Evolutionary conservation across 2,329 filamentous ascomycete genomes (phyloP), one percentile per base, ranked within the genome.

Genomic region (Rasamsonia emersonii): DNA sequence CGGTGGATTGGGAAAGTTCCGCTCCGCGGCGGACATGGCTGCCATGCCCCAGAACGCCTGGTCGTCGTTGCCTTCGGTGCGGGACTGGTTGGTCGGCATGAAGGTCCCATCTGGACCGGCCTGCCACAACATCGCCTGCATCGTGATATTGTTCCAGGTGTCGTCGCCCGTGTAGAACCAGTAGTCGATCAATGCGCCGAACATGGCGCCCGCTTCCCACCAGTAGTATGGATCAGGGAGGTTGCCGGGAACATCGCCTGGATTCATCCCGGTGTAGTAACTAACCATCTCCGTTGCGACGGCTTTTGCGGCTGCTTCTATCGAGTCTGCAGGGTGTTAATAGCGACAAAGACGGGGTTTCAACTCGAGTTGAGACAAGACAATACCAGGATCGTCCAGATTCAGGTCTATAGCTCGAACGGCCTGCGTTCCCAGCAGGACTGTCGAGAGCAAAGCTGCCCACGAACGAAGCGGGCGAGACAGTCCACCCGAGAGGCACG

Each of bases 11-110:
- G 56, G 56, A 16, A 58, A 59, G 24, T 55, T 58, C 1, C 50
- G 37, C 32, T 76, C 72, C 8, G 71, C 71, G 2, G 72, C 72
- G 1, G 67, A 62, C 61, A 76, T 70, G 24, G 68, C 71, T 16
- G 67, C 62, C 37, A 72, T 68, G 2, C 59, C 72, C 72, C 71
- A 76, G 45, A 75, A 74, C 6, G 59, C 63, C 46, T 75, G 71
- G 36, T 75, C 72, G 32, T 75, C 71, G 39, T 75, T 74, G 28
- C 70, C 71, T 39, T 66, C 56, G 0, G 54, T 59, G 28, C 49
- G 49, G 6, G 49, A 59, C 28, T 64, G 61, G 33, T 62, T 63
- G n/a, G 46, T 40, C 2, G 61, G 61, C 50, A 62, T 62, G 33
- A 59, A 64, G 7, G 60, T 53, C 6, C 45, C 49, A 18, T 53